Evolutionary conservation across 2,329 filamentous ascomycete genomes (phyloP).

Genomic region (Phyllosticta citribraziliensis): DNA sequence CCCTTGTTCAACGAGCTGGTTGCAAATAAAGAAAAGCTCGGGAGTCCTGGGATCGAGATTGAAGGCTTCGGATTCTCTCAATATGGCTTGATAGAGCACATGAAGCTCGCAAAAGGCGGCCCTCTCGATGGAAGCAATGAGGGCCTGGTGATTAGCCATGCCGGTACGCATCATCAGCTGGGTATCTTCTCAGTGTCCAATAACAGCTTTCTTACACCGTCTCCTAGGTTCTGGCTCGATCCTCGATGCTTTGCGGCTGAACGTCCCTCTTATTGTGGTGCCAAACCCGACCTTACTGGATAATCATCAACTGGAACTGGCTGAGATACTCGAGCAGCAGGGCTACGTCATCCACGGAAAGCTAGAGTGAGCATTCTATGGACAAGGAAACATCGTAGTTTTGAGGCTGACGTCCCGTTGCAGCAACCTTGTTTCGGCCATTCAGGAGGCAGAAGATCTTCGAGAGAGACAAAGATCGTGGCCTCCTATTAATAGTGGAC

Average conservation of each 20-base stretch:
- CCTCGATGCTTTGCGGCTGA: slow-evolving; percentile 66
- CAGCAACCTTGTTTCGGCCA: slow-evolving; percentile 39
- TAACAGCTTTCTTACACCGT: not conserved
- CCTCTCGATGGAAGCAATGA: slow-evolving; percentile 31
- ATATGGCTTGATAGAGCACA: slow-evolving; percentile 48
- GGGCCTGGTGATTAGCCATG: slow-evolving; percentile 80
- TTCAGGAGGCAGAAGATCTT: slow-evolving; percentile 40
- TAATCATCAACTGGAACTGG: slow-evolving; percentile 86
- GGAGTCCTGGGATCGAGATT: slow-evolving; percentile 31
- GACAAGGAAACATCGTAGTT: not conserved
- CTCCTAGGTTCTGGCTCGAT: slow-evolving; percentile 75
- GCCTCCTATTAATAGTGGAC: slow-evolving; percentile 41
- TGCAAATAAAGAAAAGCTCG: slow-evolving; percentile 6
- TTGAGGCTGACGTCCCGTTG: not conserved
- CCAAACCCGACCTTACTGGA: slow-evolving; percentile 74
- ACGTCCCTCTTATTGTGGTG: slow-evolving; percentile 75
- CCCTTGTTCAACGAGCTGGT: slow-evolving; percentile 34
- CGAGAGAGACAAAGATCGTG: slow-evolving; percentile 34
- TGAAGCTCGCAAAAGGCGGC: slow-evolving; percentile 43
- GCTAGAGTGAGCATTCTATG: slow-evolving; percentile 44
- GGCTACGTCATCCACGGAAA: slow-evolving; percentile 68
- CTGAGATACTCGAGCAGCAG: slow-evolving; percentile 60
- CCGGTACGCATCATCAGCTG: slow-evolving; percentile 48
- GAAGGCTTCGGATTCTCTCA: slow-evolving; percentile 57
- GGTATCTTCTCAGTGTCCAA: not conserved